Evolutionary conservation across 768 basidiomycete genomes (phyloP).

Genomic region (Neoboletus magnificus): DNA sequence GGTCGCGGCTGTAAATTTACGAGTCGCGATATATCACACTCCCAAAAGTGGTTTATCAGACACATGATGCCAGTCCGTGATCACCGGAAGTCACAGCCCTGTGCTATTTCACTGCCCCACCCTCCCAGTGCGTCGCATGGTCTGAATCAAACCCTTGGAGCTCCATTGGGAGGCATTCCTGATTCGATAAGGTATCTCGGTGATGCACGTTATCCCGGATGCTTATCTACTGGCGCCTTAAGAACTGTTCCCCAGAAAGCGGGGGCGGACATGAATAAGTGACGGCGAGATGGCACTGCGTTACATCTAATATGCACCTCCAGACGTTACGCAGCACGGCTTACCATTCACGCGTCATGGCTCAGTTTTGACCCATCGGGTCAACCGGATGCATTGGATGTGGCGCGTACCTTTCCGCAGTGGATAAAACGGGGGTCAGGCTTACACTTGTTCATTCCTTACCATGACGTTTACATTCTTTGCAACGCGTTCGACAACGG

Average conservation of each 20-base stretch:
- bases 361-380: neutral
- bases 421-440: constrained; percentile 5
- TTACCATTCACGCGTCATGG: neutral
- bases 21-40: neutral
- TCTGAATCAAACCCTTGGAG: neutral
- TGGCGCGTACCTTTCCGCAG: neutral
- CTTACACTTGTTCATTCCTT: neutral
- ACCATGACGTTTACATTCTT: constrained; percentile 2
- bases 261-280: neutral
- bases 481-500: neutral
- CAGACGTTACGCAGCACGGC: neutral
- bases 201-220: too few relatives aligned
- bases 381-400: neutral
- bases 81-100: neutral
- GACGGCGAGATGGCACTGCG: neutral
- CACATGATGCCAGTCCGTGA: neutral
- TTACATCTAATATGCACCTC: neutral
- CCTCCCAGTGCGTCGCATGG: neutral
- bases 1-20: neutral
- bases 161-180: too few relatives aligned
- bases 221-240: neutral
- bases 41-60: neutral
- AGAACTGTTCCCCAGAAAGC: neutral
- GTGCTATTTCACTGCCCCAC: too few relatives aligned
- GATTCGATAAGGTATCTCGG: neutral